Base-by-base conservation (phyloP, 1,284 basidiomycete species). In the Agroathelia rolfsii region DNA sequence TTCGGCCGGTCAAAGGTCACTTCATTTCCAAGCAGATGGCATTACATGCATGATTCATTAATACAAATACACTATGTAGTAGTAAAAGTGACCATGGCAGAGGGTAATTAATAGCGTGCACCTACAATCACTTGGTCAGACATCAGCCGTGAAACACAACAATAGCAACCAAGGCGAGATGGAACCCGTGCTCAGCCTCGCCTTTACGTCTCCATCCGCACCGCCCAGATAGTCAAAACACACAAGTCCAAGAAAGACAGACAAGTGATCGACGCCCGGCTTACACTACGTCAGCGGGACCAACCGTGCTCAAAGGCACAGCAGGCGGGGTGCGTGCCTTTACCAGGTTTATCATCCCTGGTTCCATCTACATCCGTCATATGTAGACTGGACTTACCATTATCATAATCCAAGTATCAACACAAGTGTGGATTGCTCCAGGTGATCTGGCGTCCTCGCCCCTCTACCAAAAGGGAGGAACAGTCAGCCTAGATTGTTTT, bases 171-270 rank as follows among this genome's bases (percentile, higher is more conserved):
- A n/a, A n/a, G n/a, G n/a, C n/a, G n/a, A n/a, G n/a, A n/a, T n/a
- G n/a, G n/a, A n/a, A n/a, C n/a, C n/a, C n/a, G n/a, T n/a, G n/a
- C 76, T 85, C 81, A 81, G 81, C 69, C 83, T 85, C 81, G 81
- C 81, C 81, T 85, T 85, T 65, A 69, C 53, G 46, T 79, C 80
- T 63, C 59, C 83, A 84, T 60, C 41, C 75, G 58, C 74, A 72
- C 68, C 82, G 77, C 44, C 49, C 64, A 53, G 42, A 28, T 24
- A 30, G 37, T 49, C 24, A 28, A 50, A 42, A 37, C 51, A 48
- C 36, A 40, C 41, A 27, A 32, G 18, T 40, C 41, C 45, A 51
- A 45, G 32, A 40, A 42, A 46, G 50, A 45, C 52, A 41, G n/a
- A n/a, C n/a, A n/a, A n/a, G 4, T 8, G 41, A 40, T 43, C 47